Evolutionary conservation across 2,329 filamentous ascomycete genomes (phyloP), one percentile per base, ranked within the genome.

Genomic region (Aplosporella prunicola): DNA sequence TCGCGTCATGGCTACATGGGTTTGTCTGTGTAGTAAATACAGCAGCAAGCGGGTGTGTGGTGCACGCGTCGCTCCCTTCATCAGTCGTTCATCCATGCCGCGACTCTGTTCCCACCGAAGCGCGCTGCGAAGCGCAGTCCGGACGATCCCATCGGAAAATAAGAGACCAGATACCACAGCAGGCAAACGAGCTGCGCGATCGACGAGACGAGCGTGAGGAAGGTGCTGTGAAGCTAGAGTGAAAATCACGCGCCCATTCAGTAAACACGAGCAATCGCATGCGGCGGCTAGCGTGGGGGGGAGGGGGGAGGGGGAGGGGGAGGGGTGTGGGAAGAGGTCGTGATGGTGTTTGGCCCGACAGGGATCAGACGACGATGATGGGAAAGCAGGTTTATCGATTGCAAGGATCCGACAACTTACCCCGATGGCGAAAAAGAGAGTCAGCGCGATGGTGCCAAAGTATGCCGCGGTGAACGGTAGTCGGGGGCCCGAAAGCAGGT

Each of bases 101-200:
- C 75, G 24, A 93, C 83, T 54, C 88, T 76, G 55, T 80, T 80
- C 14, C 82, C 84, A 15, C 89, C 91, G 55, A 94, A 91, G 3
- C 78, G 78, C 28, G 87, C 85, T 41, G 87, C 87, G 48, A 94
- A 76, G 42, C 89, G 80, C 47, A 98, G 66, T 27, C 91, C 86
- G 39, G 80, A 83, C 40, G 83, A 84, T 26, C 91, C 91, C 88
- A 96, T 94, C 17, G 91, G 91, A 53, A 96, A 96, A 62, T 98
- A 98, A 63, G 85, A 93, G 60, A 96, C 79, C 31, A 95, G 71
- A 64, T 96, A 96, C 89, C 89, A 96, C 31, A 85, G 47, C 46
- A 96, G 68, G 45, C 82, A 83, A 36, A 80, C 78, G 38, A 96
- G 70, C 59, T 98, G 91, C 49, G 88, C 66, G 43, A 95, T 71